Conservation (phyloP, 352 stramenopile genomes). For the Aphanomyces astaci region DNA sequence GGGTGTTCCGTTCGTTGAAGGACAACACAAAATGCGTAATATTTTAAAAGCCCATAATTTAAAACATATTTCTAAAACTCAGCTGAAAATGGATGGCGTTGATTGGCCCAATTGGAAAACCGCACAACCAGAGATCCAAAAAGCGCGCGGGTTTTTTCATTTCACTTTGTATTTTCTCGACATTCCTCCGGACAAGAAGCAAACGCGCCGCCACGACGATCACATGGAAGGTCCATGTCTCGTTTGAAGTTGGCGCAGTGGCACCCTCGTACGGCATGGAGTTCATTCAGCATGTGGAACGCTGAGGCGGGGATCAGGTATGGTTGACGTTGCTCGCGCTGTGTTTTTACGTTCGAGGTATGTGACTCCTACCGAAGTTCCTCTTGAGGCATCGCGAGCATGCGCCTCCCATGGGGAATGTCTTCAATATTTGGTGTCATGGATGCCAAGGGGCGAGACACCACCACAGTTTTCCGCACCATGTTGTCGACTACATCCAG, state of each 20-base stretch:
- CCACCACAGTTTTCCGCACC: conserved; percentile 5
- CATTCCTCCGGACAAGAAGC: too few species aligned
- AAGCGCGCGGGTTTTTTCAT: background rate
- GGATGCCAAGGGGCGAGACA: background rate
- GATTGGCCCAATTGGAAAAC: background rate
- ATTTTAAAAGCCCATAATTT: background rate
- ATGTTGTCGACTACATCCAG: conserved; percentile 16
- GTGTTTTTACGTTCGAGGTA: too few species aligned
- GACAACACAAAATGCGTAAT: background rate
- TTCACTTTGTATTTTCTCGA: background rate
- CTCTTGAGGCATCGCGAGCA: background rate
- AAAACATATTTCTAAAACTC: background rate
- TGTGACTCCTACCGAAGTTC: background rate
- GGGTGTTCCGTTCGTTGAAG: background rate
- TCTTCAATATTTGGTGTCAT: conserved; percentile 8
- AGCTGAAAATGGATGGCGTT: background rate
- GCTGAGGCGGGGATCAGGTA: too few species aligned
- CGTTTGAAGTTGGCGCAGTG: too few species aligned
- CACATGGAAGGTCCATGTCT: too few species aligned
- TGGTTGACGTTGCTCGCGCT: too few species aligned
- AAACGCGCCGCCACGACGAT: too few species aligned
- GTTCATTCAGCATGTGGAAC: too few species aligned
- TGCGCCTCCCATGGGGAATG: background rate
- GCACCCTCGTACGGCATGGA: too few species aligned
- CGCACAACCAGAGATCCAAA: background rate